phyloP scores from a whole-genome alignment of 2,329 filamentous ascomycete species.

The Aspergillus persii region DNA sequence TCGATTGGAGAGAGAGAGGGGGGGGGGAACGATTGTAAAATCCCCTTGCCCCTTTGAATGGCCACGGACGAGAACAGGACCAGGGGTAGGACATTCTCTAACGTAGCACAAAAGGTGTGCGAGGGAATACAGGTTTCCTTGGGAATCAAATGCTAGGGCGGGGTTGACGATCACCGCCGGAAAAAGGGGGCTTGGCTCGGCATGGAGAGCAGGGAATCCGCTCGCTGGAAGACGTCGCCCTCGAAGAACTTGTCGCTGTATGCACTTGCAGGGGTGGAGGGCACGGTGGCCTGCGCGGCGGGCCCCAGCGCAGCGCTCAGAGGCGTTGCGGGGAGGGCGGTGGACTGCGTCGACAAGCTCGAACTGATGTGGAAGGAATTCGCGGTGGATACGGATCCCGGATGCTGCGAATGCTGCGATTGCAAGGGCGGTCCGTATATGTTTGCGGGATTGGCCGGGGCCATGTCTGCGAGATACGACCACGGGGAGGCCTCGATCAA shows the following conservation, averaged over 20 bases:
- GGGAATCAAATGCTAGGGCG: background rate
- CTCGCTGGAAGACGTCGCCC: slow-evolving; percentile 50
- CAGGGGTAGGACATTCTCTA: background rate
- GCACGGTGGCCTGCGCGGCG: slow-evolving; percentile 84
- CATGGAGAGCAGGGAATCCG: slow-evolving; percentile 48
- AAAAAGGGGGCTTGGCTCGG: slow-evolving; percentile 42
- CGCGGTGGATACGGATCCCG: slow-evolving; percentile 28
- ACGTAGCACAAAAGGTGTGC: background rate
- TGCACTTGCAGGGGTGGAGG: slow-evolving; percentile 55
- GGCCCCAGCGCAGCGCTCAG: slow-evolving; percentile 85
- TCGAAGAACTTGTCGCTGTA: slow-evolving; percentile 50
- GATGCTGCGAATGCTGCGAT: slow-evolving; percentile 30
- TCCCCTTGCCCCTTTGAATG: no score
- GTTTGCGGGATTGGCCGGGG: slow-evolving; percentile 29
- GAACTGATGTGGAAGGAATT: slow-evolving; percentile 25
- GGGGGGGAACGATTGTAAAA: background rate
- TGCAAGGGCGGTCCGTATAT: slow-evolving; percentile 39
- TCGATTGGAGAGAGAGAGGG: background rate
- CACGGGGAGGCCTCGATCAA: slow-evolving; percentile 67
- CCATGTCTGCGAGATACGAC: slow-evolving; percentile 53
- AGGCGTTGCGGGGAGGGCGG: slow-evolving; percentile 76
- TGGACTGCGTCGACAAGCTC: slow-evolving; percentile 47
- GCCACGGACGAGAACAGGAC: background rate
- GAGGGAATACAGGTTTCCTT: background rate
- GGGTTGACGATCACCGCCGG: slow-evolving; percentile 31